Evolutionary conservation across 306 rosid species (phyloP).

Genomic region (Cucumis hystrix): DNA sequence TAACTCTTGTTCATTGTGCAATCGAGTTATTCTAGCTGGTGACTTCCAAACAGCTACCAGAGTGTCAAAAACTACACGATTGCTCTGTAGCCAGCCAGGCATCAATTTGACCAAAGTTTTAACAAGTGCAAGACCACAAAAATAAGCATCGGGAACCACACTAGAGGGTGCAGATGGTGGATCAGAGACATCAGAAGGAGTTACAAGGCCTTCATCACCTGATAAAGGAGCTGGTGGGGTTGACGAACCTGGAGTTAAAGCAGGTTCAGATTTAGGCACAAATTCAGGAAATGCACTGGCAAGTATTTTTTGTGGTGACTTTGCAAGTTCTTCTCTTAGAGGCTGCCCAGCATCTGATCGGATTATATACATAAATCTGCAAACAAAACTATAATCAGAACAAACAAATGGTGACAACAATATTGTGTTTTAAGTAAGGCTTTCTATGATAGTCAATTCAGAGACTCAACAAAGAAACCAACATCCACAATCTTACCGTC

Average conservation of each 20-base stretch:
- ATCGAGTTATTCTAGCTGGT: slow-evolving; percentile 69
- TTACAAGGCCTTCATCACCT: slow-evolving; percentile 56
- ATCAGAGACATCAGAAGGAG: slow-evolving; percentile 44
- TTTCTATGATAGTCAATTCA: neutral
- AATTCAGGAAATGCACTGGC: slow-evolving; percentile 78
- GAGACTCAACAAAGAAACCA: slow-evolving; percentile 12
- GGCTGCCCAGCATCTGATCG: slow-evolving; percentile 94
- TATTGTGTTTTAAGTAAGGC: neutral
- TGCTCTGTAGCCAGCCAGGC: slow-evolving; percentile 87
- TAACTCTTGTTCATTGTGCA: slow-evolving; percentile 90
- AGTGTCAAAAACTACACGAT: slow-evolving; percentile 75
- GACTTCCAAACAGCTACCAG: slow-evolving; percentile 92
- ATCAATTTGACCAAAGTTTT: slow-evolving; percentile 82
- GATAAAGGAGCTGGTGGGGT: slow-evolving; percentile 36
- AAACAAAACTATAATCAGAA: slow-evolving; percentile 1
- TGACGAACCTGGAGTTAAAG: slow-evolving; percentile 45
- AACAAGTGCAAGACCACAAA: slow-evolving; percentile 81
- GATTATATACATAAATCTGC: slow-evolving; percentile 83
- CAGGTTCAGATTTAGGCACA: slow-evolving; percentile 48
- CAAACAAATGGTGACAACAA: neutral
- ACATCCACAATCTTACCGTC: slow-evolving; percentile 52
- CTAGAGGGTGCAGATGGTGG: slow-evolving; percentile 34
- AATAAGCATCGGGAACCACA: slow-evolving; percentile 70
- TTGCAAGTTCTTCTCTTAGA: slow-evolving; percentile 92
- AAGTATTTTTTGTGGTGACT: slow-evolving; percentile 90